Percentiles rank a stretch among this genome's conserved stretches.
These are phyloP conservation scores for Citrus sp. DNA, from an alignment of 345 rosid genomes.

Conservation along the genomic window DNA sequence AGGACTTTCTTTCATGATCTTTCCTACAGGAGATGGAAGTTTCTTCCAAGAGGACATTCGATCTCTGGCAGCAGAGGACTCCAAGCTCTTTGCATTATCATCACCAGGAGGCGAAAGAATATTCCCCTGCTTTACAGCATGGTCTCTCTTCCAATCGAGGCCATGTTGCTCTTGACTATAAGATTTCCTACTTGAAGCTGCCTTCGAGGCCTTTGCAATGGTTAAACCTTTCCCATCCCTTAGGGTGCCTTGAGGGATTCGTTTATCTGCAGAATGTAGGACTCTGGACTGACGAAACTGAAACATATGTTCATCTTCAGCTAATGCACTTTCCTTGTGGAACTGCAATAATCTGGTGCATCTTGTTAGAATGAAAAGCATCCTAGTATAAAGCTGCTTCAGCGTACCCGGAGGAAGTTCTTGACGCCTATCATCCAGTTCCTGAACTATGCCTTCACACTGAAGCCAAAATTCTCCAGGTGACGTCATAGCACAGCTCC, in stretches of 20 bases:
- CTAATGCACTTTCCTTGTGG: constrained; percentile 94
- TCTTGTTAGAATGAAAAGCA: constrained; percentile 98
- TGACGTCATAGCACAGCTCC: constrained; percentile 90
- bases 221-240: constrained; percentile 65
- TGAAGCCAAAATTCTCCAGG: constrained; percentile 99
- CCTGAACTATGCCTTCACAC: constrained; percentile 99
- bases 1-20: constrained; percentile 52
- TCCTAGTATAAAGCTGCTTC: constrained; percentile 92
- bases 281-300: constrained; percentile 81
- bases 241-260: constrained; percentile 37
- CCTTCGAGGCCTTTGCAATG: constrained; percentile 52
- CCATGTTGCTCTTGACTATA: constrained; percentile 95
- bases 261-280: constrained; percentile 73
- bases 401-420: constrained; percentile 90
- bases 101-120: constrained; percentile 41
- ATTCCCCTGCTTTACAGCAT: constrained; percentile 35
- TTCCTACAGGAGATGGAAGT: constrained; percentile 77
- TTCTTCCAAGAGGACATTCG: constrained; percentile 91
- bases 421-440: constrained; percentile 95
- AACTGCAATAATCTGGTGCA: constrained; percentile 97
- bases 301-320: constrained; percentile 67
- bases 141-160: constrained; percentile 65
- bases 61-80: constrained; percentile 60
- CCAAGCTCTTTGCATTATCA: constrained; percentile 44
- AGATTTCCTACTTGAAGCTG: constrained; percentile 67